Evolutionary conservation across 2,329 filamentous ascomycete genomes (phyloP).

Genomic region (Fusarium sp.): DNA sequence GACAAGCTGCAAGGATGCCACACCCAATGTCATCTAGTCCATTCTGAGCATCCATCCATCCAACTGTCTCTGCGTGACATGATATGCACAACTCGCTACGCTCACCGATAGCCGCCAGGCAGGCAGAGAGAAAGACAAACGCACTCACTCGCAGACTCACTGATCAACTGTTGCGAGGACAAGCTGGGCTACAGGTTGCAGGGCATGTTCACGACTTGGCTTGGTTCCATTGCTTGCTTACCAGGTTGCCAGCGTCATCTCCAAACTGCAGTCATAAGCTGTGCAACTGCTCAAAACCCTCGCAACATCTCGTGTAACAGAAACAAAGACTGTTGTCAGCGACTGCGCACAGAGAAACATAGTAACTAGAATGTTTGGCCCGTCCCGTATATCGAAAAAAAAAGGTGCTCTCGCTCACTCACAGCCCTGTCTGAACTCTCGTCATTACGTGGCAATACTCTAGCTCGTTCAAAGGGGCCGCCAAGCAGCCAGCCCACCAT

Average conservation of each 20-base stretch:
- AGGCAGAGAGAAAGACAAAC: conserved; percentile 26
- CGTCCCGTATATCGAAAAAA: neutral
- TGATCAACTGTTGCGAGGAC: neutral
- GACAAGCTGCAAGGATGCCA: conserved; percentile 25
- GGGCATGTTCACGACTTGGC: conserved; percentile 2
- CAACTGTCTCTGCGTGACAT: conserved; percentile 40
- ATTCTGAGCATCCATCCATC: conserved; percentile 19
- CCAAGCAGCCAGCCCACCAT: conserved; percentile 38
- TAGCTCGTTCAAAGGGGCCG: conserved; percentile 43
- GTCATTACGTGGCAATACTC: conserved; percentile 45
- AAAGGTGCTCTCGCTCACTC: conserved; percentile 10
- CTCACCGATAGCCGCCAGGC: conserved; percentile 31
- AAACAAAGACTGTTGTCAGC: conserved; percentile 9
- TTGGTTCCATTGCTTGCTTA: conserved; percentile 16
- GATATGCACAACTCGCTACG: conserved; percentile 38
- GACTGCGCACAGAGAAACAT: neutral
- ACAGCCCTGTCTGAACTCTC: conserved; percentile 32
- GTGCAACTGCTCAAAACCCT: conserved; percentile 26
- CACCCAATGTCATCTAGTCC: conserved; percentile 32
- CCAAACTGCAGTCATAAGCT: conserved; percentile 23
- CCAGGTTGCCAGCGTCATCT: conserved; percentile 37
- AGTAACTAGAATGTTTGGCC: conserved; percentile 13
- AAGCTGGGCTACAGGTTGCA: neutral
- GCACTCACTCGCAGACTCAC: neutral
- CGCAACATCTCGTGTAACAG: conserved; percentile 12